Evolutionary conservation across 305 asterid genomes (phyloP).

Genomic region (Rubia balearica): DNA sequence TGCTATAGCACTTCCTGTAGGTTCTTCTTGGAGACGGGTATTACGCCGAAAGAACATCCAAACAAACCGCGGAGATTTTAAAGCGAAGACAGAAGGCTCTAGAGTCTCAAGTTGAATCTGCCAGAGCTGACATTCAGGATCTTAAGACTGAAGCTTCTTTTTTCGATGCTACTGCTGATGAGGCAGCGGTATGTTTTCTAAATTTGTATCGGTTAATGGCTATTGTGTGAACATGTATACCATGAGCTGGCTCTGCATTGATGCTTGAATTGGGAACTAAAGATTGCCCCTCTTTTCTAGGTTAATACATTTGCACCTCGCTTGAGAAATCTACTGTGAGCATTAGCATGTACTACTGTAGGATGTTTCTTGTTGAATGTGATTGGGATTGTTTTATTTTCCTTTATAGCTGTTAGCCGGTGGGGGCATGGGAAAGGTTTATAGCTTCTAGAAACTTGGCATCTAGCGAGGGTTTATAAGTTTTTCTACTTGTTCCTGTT

Average conservation of each 20-base stretch:
- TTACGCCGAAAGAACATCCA: conserved; percentile 78
- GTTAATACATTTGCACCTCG: neutral
- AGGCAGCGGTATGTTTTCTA: conserved; percentile 52
- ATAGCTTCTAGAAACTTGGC: neutral
- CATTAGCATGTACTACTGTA: neutral
- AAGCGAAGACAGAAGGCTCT: conserved; percentile 62
- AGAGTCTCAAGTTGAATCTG: conserved; percentile 61
- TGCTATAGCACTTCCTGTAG: conserved; percentile 26
- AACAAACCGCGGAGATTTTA: conserved; percentile 75
- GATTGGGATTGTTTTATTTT: neutral
- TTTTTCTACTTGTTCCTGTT: neutral
- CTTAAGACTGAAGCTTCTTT: conserved; percentile 71
- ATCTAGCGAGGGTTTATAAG: neutral
- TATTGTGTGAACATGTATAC: too few relatives aligned
- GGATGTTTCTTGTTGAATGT: neutral
- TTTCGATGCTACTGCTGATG: conserved; percentile 63
- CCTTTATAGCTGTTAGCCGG: neutral
- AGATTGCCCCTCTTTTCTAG: neutral
- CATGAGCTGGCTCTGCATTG: neutral
- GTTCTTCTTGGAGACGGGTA: conserved; percentile 85
- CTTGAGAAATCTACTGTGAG: neutral
- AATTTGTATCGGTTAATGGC: conserved; percentile 8
- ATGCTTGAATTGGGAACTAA: neutral
- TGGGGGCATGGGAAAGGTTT: neutral
- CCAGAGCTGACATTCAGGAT: conserved; percentile 64